A percentile compares a stretch with the other conserved stretches of the same genome.
Evolutionary conservation across 164 flowering plant genomes (phyloP).

Genomic region (Berberis thunbergii): DNA sequence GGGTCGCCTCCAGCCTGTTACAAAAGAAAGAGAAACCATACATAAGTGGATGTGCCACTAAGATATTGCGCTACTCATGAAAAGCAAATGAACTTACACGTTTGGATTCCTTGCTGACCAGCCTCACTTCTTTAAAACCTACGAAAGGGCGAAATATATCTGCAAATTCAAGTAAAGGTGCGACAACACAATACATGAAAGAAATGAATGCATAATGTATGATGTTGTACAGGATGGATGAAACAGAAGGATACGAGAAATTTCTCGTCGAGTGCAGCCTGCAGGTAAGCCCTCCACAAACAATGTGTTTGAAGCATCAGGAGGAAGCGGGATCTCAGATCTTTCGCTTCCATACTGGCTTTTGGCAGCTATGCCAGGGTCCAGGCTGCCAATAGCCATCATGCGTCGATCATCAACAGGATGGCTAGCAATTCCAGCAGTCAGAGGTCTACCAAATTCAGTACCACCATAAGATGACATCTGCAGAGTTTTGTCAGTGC

Average conservation of each 20-base stretch:
- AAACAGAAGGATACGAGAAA: slow-evolving; percentile 67
- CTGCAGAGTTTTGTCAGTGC: slow-evolving; percentile 22
- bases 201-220: neutral
- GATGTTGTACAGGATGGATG: neutral
- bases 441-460: slow-evolving; percentile 30
- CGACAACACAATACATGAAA: neutral
- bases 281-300: slow-evolving; percentile 73
- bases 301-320: slow-evolving; percentile 65
- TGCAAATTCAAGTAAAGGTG: slow-evolving; percentile 18
- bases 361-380: slow-evolving; percentile 11
- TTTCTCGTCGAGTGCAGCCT: slow-evolving; percentile 53
- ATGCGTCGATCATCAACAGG: slow-evolving; percentile 31
- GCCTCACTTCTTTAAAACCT: slow-evolving; percentile 67
- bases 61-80: neutral
- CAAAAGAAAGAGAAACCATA: neutral
- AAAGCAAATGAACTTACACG: slow-evolving; percentile 34
- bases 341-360: slow-evolving; percentile 26
- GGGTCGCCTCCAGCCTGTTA: slow-evolving; percentile 71
- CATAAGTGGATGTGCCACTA: neutral
- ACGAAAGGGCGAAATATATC: slow-evolving; percentile 83
- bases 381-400: slow-evolving; percentile 19
- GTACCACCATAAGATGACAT: slow-evolving; percentile 39
- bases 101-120: slow-evolving; percentile 63
- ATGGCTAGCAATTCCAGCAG: slow-evolving; percentile 28
- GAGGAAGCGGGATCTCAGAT: slow-evolving; percentile 53